A percentile compares a stretch with the other conserved stretches of the same genome.
phyloP scores from a whole-genome alignment of 352 stramenopile species.

The Pythium monospermum region DNA sequence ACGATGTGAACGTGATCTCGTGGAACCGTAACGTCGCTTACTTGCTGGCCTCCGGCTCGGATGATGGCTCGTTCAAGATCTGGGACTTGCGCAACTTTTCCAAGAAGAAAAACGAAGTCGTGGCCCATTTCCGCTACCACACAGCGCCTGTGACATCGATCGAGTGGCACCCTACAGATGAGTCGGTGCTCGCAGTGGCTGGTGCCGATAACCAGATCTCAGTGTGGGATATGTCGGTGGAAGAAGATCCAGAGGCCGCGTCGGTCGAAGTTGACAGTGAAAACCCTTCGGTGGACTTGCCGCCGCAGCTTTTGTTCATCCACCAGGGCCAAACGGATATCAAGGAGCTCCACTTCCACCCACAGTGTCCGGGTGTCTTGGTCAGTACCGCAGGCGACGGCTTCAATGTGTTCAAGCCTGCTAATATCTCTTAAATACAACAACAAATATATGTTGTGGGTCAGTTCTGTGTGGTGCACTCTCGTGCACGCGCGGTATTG shows the following conservation, averaged over 20 bases:
- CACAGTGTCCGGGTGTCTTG: constrained; percentile 96
- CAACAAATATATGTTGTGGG: neutral
- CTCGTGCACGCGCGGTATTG: too few relatives aligned
- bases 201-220: constrained; percentile 96
- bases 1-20: constrained; percentile 98
- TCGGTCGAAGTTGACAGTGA: constrained; percentile 36
- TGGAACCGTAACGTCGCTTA: constrained; percentile 98
- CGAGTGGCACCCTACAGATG: constrained; percentile 99
- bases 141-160: constrained; percentile 96
- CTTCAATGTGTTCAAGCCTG: constrained; percentile 98
- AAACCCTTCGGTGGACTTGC: constrained; percentile 86
- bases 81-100: constrained; percentile 96
- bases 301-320: constrained; percentile 98
- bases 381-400: constrained; percentile 95
- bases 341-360: constrained; percentile 99
- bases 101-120: constrained; percentile 67
- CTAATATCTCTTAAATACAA: constrained; percentile 85
- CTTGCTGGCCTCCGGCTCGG: constrained; percentile 94
- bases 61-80: constrained; percentile 97
- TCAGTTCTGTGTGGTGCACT: neutral
- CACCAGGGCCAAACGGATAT: constrained; percentile 98
- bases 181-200: constrained; percentile 95
- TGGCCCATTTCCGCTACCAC: constrained; percentile 95
- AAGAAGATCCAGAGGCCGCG: constrained; percentile 91
- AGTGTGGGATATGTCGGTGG: constrained; percentile 99